phyloP scores from a whole-genome alignment of 129 eudicot species.

The Saussurea involucrata region DNA sequence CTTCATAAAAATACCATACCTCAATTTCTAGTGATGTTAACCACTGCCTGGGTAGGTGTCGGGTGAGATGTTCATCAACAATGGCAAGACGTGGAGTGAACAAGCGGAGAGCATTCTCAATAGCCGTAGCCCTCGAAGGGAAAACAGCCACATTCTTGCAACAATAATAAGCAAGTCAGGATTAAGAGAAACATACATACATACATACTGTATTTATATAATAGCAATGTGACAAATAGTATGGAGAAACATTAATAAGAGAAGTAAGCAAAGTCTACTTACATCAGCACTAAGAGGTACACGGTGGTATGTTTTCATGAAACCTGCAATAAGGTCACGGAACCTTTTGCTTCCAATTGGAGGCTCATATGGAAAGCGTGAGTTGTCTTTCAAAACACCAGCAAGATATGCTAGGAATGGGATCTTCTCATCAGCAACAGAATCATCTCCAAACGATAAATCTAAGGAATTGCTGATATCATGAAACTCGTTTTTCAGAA shows the following conservation, averaged over 20 bases:
- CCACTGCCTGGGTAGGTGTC: constrained; percentile 83
- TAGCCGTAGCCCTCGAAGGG: constrained; percentile 96
- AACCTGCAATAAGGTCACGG: constrained; percentile 82
- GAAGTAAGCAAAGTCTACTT: constrained; percentile 18
- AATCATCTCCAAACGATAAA: constrained; percentile 76
- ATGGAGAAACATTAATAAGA: neutral
- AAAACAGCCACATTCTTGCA: constrained; percentile 83
- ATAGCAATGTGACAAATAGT: no score
- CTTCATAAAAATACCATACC: constrained; percentile 42
- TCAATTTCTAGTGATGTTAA: constrained; percentile 76
- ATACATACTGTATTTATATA: no score
- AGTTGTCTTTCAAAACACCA: constrained; percentile 61
- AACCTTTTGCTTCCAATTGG: constrained; percentile 90
- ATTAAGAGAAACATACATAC: neutral
- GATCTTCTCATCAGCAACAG: constrained; percentile 97
- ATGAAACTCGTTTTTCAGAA: constrained; percentile 75
- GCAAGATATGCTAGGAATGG: constrained; percentile 97
- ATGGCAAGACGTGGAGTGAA: constrained; percentile 93
- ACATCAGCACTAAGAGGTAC: constrained; percentile 86
- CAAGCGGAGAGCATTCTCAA: constrained; percentile 81
- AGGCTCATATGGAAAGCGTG: constrained; percentile 71
- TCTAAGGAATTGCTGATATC: constrained; percentile 86
- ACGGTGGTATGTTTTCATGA: constrained; percentile 88
- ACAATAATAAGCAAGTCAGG: constrained; percentile 22
- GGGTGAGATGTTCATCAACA: constrained; percentile 84